Evolutionary conservation across 139 green algal species (phyloP).

Genomic region (Volvox africanus): DNA sequence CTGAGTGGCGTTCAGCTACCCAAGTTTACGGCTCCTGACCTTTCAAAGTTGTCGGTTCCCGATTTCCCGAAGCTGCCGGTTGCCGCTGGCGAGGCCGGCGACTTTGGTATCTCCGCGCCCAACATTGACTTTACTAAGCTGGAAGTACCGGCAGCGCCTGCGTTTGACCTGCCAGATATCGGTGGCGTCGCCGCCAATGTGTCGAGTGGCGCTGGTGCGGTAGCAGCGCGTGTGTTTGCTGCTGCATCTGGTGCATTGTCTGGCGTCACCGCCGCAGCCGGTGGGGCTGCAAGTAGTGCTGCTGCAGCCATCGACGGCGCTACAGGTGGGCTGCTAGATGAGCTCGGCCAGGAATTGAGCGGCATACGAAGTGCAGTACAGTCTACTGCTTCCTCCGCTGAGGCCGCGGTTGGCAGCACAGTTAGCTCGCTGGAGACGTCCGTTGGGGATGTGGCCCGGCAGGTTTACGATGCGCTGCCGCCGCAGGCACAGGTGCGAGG

Average conservation of each 20-base stretch:
- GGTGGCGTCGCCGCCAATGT: not conserved
- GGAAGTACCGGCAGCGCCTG: not conserved
- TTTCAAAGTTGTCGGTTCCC: not conserved
- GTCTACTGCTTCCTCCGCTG: not conserved
- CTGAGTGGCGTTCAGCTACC: conserved; percentile 22
- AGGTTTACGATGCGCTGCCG: conserved; percentile 22
- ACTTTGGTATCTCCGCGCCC: not conserved
- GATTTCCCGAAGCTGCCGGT: conserved; percentile 14
- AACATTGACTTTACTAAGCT: conserved; percentile 20
- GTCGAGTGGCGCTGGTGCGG: not conserved
- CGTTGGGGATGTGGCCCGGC: not conserved
- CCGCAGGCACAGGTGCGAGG: conserved; percentile 11
- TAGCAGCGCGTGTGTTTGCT: not conserved
- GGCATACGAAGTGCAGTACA: not conserved
- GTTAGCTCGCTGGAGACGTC: not conserved
- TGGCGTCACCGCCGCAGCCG: not conserved
- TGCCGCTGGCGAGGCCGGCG: not conserved
- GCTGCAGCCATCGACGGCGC: not conserved
- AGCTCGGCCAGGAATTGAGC: conserved; percentile 8
- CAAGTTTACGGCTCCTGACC: conserved; percentile 17
- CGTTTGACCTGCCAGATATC: conserved; percentile 14
- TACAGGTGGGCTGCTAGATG: not conserved
- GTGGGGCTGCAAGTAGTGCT: not conserved
- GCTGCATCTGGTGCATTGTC: conserved; percentile 11
- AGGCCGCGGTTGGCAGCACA: not conserved